These are phyloP conservation scores for Phaeodactylum tricornutum DNA, from an alignment of 108 stramenopile species.

Conservation along the genomic window DNA sequence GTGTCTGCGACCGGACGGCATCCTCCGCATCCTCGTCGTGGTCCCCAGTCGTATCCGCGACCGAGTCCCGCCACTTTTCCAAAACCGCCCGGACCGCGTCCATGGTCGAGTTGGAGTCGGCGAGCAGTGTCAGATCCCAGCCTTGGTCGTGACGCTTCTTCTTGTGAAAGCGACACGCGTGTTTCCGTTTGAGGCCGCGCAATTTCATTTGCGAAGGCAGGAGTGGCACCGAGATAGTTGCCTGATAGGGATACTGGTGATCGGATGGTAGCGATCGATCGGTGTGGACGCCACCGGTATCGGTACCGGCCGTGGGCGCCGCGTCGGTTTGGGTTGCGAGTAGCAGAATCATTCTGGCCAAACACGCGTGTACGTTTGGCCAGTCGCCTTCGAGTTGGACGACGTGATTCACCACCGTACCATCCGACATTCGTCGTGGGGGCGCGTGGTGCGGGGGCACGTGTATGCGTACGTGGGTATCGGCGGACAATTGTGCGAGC, in stretches of 20 bases:
- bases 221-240: slow-evolving; percentile 9
- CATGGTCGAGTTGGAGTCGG: too few relatives aligned
- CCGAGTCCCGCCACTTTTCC: too few relatives aligned
- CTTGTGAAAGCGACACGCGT: slow-evolving; percentile 33
- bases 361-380: slow-evolving; percentile 17
- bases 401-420: slow-evolving; percentile 4
- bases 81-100: too few relatives aligned
- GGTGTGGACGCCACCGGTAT: not conserved
- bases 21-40: too few relatives aligned
- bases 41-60: too few relatives aligned
- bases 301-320: not conserved
- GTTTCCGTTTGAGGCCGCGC: slow-evolving; percentile 30
- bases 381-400: slow-evolving; percentile 42
- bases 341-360: slow-evolving; percentile 10
- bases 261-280: too few relatives aligned
- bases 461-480: slow-evolving; percentile 53
- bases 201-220: slow-evolving; percentile 46
- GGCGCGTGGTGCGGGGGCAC: too few relatives aligned
- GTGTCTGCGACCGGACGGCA: too few relatives aligned
- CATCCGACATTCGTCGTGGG: not conserved
- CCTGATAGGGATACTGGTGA: slow-evolving; percentile 9
- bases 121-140: too few relatives aligned
- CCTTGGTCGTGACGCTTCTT: too few relatives aligned
- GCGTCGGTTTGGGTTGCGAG: not conserved
- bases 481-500: slow-evolving; percentile 40